Percentiles rank a stretch among this genome's conserved stretches.
These are phyloP conservation scores for Fusarium sarcochroum DNA, from an alignment of 2,329 filamentous ascomycete species.

Conservation along the genomic window DNA sequence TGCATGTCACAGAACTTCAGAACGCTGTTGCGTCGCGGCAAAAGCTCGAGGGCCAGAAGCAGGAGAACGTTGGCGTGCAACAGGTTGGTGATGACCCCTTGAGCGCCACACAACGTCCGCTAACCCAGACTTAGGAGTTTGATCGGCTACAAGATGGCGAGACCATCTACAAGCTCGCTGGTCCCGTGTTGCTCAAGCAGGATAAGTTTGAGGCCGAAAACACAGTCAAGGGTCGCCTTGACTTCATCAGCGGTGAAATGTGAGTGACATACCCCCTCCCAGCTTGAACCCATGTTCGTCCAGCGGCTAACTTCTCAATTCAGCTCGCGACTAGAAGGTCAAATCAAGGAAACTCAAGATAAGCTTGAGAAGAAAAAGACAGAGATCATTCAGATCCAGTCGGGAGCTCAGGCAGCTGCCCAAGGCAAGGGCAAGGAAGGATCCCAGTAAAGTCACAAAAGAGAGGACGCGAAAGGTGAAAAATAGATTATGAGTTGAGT, in stretches of 20 bases:
- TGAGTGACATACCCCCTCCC: constrained; percentile 60
- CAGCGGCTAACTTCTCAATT: constrained; percentile 28
- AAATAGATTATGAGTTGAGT: constrained; percentile 50
- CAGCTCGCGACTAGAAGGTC: constrained; percentile 61
- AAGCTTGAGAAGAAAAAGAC: constrained; percentile 72
- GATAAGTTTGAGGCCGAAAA: constrained; percentile 90
- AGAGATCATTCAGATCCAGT: constrained; percentile 71
- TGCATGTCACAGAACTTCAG: constrained; percentile 77
- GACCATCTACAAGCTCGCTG: constrained; percentile 95
- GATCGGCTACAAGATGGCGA: constrained; percentile 82
- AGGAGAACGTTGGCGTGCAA: constrained; percentile 91
- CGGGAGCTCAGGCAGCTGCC: constrained; percentile 61
- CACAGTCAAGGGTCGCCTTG: constrained; percentile 90
- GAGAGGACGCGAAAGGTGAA: constrained; percentile 12
- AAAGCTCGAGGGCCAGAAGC: constrained; percentile 92
- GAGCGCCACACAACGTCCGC: background rate
- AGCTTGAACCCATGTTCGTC: background rate
- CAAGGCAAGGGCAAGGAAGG: constrained; percentile 51
- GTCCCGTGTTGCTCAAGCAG: constrained; percentile 93
- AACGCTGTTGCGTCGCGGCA: constrained; percentile 83
- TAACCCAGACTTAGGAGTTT: constrained; percentile 76
- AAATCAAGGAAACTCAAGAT: constrained; percentile 69
- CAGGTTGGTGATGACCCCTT: constrained; percentile 65
- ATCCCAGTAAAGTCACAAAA: constrained; percentile 34
- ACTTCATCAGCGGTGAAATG: constrained; percentile 96